Conservation (phyloP, 2,329 filamentous ascomycete species). For the Stemphylium vesicarium region DNA sequence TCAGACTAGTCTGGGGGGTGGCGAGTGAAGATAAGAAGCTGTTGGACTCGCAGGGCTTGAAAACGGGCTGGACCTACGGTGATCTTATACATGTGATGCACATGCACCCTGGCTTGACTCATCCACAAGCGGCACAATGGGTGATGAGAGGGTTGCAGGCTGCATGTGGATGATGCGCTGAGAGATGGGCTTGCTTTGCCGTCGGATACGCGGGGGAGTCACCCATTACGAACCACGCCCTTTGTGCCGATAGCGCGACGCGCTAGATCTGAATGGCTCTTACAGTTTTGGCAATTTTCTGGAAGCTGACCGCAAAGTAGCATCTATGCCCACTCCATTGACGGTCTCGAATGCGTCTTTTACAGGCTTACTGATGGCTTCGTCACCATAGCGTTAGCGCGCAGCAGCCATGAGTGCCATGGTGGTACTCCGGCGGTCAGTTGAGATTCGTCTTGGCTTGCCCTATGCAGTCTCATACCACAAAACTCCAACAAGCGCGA, state of each 20-base stretch:
- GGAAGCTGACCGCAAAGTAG: neutral
- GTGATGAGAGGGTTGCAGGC: conserved; percentile 17
- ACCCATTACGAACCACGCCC: conserved; percentile 17
- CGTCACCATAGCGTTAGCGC: neutral
- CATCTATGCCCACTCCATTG: neutral
- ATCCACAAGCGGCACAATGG: conserved; percentile 13
- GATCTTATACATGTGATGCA: conserved; percentile 26
- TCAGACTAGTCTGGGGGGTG: conserved; percentile 6
- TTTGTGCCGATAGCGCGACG: conserved; percentile 9
- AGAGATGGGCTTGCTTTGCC: conserved; percentile 21
- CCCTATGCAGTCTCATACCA: neutral
- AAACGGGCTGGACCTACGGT: conserved; percentile 7
- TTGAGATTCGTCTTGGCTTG: neutral
- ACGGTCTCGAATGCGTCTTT: conserved; percentile 8
- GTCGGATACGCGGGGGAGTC: conserved; percentile 14
- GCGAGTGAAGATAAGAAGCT: conserved; percentile 9
- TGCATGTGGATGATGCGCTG: conserved; percentile 24
- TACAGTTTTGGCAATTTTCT: neutral
- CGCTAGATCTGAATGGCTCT: conserved; percentile 9
- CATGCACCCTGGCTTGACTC: conserved; percentile 27
- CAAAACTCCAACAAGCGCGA: neutral
- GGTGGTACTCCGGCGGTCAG: conserved; percentile 3
- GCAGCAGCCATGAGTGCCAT: neutral
- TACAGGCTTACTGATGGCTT: neutral
- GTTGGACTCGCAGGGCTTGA: neutral